Conservation (phyloP, 2,329 filamentous ascomycete species). For the Diaporthe caulivora region DNA sequence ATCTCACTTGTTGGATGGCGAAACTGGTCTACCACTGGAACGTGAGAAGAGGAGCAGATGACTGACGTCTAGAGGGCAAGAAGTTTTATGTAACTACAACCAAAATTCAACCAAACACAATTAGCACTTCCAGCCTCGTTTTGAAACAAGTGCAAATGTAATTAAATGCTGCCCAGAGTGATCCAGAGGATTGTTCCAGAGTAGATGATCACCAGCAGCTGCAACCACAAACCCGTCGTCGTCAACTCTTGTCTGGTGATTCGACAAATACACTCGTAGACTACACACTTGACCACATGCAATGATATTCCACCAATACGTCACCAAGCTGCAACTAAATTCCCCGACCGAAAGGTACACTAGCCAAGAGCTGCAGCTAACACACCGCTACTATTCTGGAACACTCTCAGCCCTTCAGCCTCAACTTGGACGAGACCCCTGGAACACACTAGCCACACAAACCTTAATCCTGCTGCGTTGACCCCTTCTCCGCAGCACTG, state of each 20-base stretch:
- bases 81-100: background rate
- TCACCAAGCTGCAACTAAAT: background rate
- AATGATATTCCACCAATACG: background rate
- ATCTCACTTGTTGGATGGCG: background rate
- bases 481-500: conserved; percentile 7
- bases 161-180: background rate
- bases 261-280: no score
- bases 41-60: background rate
- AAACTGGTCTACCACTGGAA: background rate
- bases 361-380: background rate
- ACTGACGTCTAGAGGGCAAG: background rate
- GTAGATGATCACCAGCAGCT: background rate
- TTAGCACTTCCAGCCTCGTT: background rate
- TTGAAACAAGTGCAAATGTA: background rate
- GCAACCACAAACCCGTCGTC: no score
- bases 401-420: conserved; percentile 22
- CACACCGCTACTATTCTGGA: background rate
- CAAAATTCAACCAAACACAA: background rate
- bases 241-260: no score
- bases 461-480: conserved; percentile 4
- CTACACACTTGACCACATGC: no score
- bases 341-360: background rate
- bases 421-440: conserved; percentile 2
- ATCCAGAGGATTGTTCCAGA: no score
- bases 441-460: conserved; percentile 16